Conservation (phyloP, 345 rosid species). For the Brassica cretica region DNA sequence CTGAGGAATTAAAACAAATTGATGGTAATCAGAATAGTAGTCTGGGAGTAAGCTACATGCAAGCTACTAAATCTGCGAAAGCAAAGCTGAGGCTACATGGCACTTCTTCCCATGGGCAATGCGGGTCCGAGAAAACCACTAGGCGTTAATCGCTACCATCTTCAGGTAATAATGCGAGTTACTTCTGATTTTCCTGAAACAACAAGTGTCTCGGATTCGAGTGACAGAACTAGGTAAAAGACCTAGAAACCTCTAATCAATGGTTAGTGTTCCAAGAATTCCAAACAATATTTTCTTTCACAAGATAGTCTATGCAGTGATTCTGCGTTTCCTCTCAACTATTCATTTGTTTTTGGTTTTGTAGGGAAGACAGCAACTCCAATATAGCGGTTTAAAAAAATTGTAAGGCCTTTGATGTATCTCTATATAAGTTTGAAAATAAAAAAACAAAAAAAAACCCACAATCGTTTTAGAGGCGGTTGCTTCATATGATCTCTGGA, state of each 20-base stretch:
- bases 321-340: conserved; percentile 9
- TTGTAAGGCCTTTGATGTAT: conserved; percentile 13
- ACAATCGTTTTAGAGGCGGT: too few species aligned
- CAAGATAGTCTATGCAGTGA: background rate
- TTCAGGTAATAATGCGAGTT: conserved; percentile 40
- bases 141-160: conserved; percentile 81
- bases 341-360: conserved; percentile 25
- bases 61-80: conserved; percentile 82
- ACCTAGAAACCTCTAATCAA: conserved; percentile 54
- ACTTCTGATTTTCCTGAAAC: conserved; percentile 63
- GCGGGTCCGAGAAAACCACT: conserved; percentile 53
- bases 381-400: conserved; percentile 43
- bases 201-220: conserved; percentile 48
- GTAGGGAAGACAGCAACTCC: conserved; percentile 54
- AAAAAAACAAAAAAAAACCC: too few species aligned
- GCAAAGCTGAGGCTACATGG: conserved; percentile 79
- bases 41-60: conserved; percentile 72
- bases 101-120: conserved; percentile 60
- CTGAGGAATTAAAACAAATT: conserved; percentile 38
- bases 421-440: background rate
- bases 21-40: conserved; percentile 56
- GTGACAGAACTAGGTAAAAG: conserved; percentile 55
- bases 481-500: too few species aligned
- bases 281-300: background rate
- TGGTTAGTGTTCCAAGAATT: conserved; percentile 47